Evolutionary conservation across 768 basidiomycete genomes (phyloP).

Genomic region (Lactarius deliciosus): DNA sequence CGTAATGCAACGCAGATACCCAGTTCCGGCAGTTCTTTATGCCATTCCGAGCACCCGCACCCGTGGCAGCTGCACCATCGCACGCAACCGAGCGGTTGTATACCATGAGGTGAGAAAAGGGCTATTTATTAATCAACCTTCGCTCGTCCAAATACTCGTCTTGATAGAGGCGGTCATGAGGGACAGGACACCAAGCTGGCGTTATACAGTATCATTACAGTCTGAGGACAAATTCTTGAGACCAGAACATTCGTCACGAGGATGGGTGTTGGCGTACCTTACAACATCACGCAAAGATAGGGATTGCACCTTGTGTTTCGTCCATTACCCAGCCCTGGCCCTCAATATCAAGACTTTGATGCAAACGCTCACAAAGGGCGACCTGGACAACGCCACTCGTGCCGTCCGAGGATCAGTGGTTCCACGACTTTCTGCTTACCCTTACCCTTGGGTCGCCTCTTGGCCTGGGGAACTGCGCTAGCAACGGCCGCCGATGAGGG

Average conservation of each 20-base stretch:
- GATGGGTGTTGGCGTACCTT: slow-evolving; percentile 11
- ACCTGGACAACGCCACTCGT: slow-evolving; percentile 31
- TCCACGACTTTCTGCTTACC: slow-evolving; percentile 27
- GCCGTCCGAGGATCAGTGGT: slow-evolving; percentile 21
- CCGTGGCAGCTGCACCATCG: not conserved
- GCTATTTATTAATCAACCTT: slow-evolving; percentile 15
- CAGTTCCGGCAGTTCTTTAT: not conserved
- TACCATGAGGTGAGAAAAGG: slow-evolving; percentile 17
- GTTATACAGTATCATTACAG: slow-evolving; percentile 5
- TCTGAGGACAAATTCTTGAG: not conserved
- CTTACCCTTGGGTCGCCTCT: slow-evolving; percentile 22
- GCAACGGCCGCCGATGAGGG: not conserved
- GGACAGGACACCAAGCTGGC: slow-evolving; percentile 1
- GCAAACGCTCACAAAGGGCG: slow-evolving; percentile 22
- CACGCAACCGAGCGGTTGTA: not conserved
- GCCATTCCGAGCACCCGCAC: not conserved
- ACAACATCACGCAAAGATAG: slow-evolving; percentile 25
- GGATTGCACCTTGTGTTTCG: slow-evolving; percentile 27
- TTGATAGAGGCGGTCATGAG: not conserved
- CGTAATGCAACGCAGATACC: not conserved
- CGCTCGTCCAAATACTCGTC: not conserved
- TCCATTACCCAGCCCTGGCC: slow-evolving; percentile 28
- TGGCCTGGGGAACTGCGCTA: not conserved
- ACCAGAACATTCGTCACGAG: not conserved
- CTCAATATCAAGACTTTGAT: slow-evolving; percentile 26